Conservation (phyloP, 2,329 filamentous ascomycete genomes). For the Sarocladium brachiariae region DNA sequence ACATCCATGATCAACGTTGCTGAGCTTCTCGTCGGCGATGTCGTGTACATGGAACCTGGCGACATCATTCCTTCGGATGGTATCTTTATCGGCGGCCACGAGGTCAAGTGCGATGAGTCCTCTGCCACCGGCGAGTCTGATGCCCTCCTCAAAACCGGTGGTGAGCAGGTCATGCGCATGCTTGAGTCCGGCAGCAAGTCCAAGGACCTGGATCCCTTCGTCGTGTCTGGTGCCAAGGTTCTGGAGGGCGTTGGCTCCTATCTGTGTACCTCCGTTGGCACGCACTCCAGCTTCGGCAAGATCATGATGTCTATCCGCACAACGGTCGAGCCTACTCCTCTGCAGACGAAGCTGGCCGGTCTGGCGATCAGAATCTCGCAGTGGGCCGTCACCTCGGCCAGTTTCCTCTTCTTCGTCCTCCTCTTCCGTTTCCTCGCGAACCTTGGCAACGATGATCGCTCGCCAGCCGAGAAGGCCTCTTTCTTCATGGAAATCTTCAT, state of each 20-base stretch:
- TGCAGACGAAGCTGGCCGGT: constrained; percentile 5
- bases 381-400: constrained; percentile 14
- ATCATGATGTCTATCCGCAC: constrained; percentile 73
- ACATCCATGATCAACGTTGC: constrained; percentile 63
- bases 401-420: constrained; percentile 34
- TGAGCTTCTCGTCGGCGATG: constrained; percentile 66
- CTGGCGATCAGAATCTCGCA: constrained; percentile 1
- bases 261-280: constrained; percentile 66
- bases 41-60: constrained; percentile 61
- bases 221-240: constrained; percentile 71
- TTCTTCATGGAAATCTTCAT: constrained; percentile 47
- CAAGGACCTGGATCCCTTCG: constrained; percentile 65
- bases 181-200: constrained; percentile 24
- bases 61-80: constrained; percentile 67
- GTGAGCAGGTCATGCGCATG: constrained; percentile 51
- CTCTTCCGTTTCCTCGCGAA: constrained; percentile 34
- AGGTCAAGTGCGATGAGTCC: constrained; percentile 59
- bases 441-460: constrained; percentile 32
- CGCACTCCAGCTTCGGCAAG: constrained; percentile 69
- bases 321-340: constrained; percentile 68
- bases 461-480: constrained; percentile 38
- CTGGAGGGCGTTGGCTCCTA: constrained; percentile 68
- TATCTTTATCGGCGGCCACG: constrained; percentile 57
- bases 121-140: constrained; percentile 59
- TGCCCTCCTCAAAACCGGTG: constrained; percentile 50